Evolutionary conservation across 1,139 yeast genomes (phyloP), one percentile per base, ranked within the genome.

Genomic region (Kurtzmaniella quercitrusa): DNA sequence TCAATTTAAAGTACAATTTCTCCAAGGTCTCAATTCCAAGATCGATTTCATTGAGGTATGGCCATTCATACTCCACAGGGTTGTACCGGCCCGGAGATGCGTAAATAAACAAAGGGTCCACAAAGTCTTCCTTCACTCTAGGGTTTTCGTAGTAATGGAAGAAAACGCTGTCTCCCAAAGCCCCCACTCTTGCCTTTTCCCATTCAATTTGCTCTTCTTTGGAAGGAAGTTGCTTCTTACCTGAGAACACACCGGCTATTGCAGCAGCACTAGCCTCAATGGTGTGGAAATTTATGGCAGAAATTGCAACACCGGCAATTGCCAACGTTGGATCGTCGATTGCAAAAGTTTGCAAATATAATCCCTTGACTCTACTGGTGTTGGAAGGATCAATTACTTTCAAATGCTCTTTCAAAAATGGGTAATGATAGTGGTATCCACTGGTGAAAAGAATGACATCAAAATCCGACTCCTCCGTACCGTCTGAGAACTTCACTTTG

Each of bases 221-320:
- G 0, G 62, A 41, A 3, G 73, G 73, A 38, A 65, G 54, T 5
- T 49, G 38, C 17, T 46, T 49, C 29, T 59, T 55, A 11, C 62
- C 64, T 3, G 69, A 64, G 77, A 77, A 73, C 4, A 71, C 70
- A 8, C 78, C 78, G 11, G 77, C 76, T 37, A 73, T 58, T 0
- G 76, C 74, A 16, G 74, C 69, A 2, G 75, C 70, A 48, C 64
- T 59, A 4, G 70, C 64, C 50, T 73, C 79, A 36, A 73, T 67
- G 3, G 72, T 59, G 45, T 67, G 66, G 56, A 73, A 73, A 46
- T 69, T 69, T 23, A 70, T 52, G 2, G 70, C 65, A 11, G 73
- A 65, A 10, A 66, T 59, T 1, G 71, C 59, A 1, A 69, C 59
- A 1, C 78, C 77, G 9, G 65, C 62, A n/a, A 64, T 58, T 1